Evolutionary conservation across 192 early-diverging fungal species (phyloP), one percentile per base, ranked within the genome.

Genomic region (Glomus cerebriforme): DNA sequence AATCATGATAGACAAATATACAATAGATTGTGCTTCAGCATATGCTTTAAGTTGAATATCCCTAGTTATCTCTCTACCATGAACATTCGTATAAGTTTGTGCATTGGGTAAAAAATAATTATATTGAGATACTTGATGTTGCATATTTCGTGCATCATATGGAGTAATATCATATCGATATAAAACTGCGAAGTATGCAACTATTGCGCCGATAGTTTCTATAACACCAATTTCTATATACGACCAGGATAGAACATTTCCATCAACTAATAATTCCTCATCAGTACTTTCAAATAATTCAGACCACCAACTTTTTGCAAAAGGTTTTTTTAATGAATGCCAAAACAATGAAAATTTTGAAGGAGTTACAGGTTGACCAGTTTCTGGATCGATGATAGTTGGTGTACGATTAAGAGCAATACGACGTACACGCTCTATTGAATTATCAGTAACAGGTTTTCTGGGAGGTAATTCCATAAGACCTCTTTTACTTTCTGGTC

Each of bases 381-480:
- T 87, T 70, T 84, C 85, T 17, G 79, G 73, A 77, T 92, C 90
- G 10, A 83, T 54, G 1, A 87, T 79, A 26, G 87, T 83, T 31
- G 81, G 83, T 22, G 90, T 78, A 13, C 83, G 85, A 12, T 88
- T 84, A 9, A 87, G 84, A 39, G 83, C 79, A 47, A 84, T 83
- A 19, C 87, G 88, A 37, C 91, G 92, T 75, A 92, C 79, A 77
- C 86, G 89, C n/a, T 91, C 90, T 73, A 96, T 90, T 13, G 94
- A 92, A 71, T 88, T 88, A 10, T 85, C 81, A 2, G 91, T 96
- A 24, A 99, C 96, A 12, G 96, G 97, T 82, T 91, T 93, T 75
- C 97, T 93, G 39, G 97, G 97, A 73, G 88, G 90, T 69, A 97
- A 82, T 81, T 91, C 93, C 97, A 99, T 99, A 78, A 98, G 83